Evolutionary conservation across 116 monocot genomes (phyloP).

Genomic region (Trichopus zeylanicus): DNA sequence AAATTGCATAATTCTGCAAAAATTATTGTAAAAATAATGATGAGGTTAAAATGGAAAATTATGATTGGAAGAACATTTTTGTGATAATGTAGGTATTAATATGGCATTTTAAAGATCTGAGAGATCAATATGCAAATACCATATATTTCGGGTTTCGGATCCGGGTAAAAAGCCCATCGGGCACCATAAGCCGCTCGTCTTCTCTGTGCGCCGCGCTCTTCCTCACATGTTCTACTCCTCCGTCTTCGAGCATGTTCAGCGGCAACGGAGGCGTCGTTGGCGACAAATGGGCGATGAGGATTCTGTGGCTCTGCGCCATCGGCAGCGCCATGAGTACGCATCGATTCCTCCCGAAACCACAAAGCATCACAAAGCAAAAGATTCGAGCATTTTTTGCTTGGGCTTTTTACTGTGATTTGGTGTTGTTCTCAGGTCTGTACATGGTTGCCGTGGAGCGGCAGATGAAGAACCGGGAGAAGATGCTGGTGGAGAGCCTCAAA

Average conservation of each 20-base stretch:
- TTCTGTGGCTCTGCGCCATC: slow-evolving; percentile 10
- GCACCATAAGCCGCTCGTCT: too few species aligned
- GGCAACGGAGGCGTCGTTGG: slow-evolving; percentile 4
- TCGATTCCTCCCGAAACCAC: not conserved
- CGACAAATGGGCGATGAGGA: slow-evolving; percentile 8
- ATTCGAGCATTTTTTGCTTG: not conserved
- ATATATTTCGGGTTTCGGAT: too few species aligned
- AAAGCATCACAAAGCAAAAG: not conserved
- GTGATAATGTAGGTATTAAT: too few species aligned
- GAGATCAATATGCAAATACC: too few species aligned
- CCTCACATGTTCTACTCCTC: not conserved
- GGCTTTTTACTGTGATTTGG: too few species aligned
- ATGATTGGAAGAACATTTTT: too few species aligned
- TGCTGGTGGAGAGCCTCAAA: slow-evolving; percentile 40
- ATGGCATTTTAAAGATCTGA: too few species aligned
- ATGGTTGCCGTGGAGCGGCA: slow-evolving; percentile 79
- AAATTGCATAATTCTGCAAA: too few species aligned
- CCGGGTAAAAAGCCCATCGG: too few species aligned
- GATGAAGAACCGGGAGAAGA: slow-evolving; percentile 60
- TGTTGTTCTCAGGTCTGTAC: slow-evolving; percentile 79
- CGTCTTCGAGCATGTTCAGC: not conserved
- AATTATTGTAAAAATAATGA: too few species aligned
- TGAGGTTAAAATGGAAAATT: too few species aligned
- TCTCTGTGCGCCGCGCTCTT: not conserved
- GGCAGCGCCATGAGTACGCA: slow-evolving; percentile 2